Evolutionary conservation across 768 basidiomycete genomes (phyloP).

Genomic region (Chalciporus chontae): DNA sequence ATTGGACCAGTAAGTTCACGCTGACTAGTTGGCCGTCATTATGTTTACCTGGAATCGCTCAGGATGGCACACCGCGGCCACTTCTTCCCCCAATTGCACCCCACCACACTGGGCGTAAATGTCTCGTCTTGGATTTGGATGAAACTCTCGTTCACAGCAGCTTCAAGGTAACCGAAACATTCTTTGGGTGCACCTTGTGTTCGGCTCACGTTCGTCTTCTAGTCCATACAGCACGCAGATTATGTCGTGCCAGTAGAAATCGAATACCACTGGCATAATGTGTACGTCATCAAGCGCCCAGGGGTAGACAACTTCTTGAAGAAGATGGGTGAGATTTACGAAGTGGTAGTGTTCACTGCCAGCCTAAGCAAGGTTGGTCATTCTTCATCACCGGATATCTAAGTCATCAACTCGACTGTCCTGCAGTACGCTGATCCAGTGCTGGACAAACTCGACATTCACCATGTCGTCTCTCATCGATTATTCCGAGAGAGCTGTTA

Average conservation of each 20-base stretch:
- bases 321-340: slow-evolving; percentile 98
- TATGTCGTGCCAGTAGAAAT: slow-evolving; percentile 99
- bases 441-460: slow-evolving; percentile 91
- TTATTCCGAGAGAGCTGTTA: slow-evolving; percentile 98
- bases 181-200: not conserved
- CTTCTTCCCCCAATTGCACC: slow-evolving; percentile 82
- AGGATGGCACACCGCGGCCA: slow-evolving; percentile 88
- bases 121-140: slow-evolving; percentile 93
- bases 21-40: not conserved
- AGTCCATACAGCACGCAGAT: slow-evolving; percentile 94
- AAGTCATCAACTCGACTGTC: slow-evolving; percentile 7
- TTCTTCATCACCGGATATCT: not conserved
- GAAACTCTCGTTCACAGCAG: slow-evolving; percentile 97
- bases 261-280: slow-evolving; percentile 97
- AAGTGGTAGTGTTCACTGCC: slow-evolving; percentile 97
- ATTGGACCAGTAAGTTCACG: slow-evolving; percentile 72
- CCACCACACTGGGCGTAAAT: slow-evolving; percentile 86
- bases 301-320: slow-evolving; percentile 96
- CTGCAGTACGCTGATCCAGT: slow-evolving; percentile 96
- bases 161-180: slow-evolving; percentile 73
- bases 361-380: slow-evolving; percentile 87
- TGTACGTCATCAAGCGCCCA: slow-evolving; percentile 98
- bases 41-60: slow-evolving; percentile 5
- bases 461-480: slow-evolving; percentile 89
- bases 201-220: slow-evolving; percentile 11